Conservation (phyloP, 352 stramenopile species). For the Phytophthora quininea region DNA sequence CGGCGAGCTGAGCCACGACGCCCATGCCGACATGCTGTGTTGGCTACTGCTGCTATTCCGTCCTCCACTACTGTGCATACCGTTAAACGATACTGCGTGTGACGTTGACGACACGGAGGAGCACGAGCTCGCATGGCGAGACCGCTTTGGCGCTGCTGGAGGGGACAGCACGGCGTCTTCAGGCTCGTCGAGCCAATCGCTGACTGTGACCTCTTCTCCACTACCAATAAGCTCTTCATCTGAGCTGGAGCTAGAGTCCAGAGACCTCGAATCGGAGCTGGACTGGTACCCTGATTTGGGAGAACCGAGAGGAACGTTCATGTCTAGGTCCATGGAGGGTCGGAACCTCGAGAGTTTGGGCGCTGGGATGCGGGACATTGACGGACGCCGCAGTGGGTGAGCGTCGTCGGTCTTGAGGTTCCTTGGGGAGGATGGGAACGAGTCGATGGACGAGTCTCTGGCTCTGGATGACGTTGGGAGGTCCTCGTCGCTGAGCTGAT, state of each 20-base stretch:
- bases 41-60: conserved; percentile 59
- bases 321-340: conserved; percentile 31
- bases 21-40: conserved; percentile 64
- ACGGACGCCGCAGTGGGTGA: conserved; percentile 30
- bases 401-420: conserved; percentile 23
- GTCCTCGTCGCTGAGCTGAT: conserved; percentile 24
- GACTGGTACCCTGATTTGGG: conserved; percentile 36
- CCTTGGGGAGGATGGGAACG: conserved; percentile 27
- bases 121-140: conserved; percentile 47
- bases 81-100: conserved; percentile 41
- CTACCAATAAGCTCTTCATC: conserved; percentile 47
- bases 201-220: conserved; percentile 63
- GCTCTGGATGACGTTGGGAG: not conserved
- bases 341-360: conserved; percentile 50
- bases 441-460: conserved; percentile 18
- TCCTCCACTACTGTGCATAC: conserved; percentile 40
- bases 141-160: conserved; percentile 32
- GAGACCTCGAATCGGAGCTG: conserved; percentile 45
- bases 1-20: conserved; percentile 70
- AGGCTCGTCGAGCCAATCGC: conserved; percentile 80
- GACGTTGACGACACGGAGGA: conserved; percentile 57
- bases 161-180: conserved; percentile 68
- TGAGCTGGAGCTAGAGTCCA: conserved; percentile 50
- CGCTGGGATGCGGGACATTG: conserved; percentile 27
- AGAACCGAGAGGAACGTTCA: conserved; percentile 21